These are phyloP conservation scores for Omphalotus guepiniiformis DNA, from an alignment of 768 basidiomycete species.

Conservation along the genomic window DNA sequence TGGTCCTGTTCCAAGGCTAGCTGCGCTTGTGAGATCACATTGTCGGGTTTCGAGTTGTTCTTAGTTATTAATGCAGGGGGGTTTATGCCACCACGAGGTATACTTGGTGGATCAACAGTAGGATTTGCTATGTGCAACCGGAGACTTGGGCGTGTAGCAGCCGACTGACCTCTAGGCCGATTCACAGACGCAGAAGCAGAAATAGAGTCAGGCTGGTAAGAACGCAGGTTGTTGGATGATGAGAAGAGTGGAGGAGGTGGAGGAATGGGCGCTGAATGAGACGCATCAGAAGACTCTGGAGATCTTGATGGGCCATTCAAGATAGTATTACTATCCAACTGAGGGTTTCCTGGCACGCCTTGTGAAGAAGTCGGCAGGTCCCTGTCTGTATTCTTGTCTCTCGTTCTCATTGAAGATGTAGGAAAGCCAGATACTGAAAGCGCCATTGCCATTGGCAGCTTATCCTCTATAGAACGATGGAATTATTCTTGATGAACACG, in stretches of 20 bases:
- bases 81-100: neutral
- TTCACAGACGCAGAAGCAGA: too few relatives aligned
- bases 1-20: neutral
- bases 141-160: slow-evolving; percentile 4
- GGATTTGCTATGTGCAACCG: slow-evolving; percentile 9
- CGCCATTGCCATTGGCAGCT: slow-evolving; percentile 4
- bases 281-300: too few relatives aligned
- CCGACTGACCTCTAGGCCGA: slow-evolving; percentile 5
- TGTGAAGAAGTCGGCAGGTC: too few relatives aligned
- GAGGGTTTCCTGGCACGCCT: too few relatives aligned
- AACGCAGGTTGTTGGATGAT: too few relatives aligned
- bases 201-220: too few relatives aligned
- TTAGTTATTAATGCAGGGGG: neutral
- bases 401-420: slow-evolving; percentile 3
- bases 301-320: too few relatives aligned
- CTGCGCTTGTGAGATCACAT: neutral
- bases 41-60: neutral
- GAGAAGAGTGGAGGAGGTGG: too few relatives aligned
- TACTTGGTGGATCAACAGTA: neutral
- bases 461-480: neutral
- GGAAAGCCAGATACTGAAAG: slow-evolving; percentile 8
- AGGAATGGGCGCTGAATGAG: too few relatives aligned
- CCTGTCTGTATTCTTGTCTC: too few relatives aligned
- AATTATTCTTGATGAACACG: neutral
- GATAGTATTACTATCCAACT: too few relatives aligned